Evolutionary conservation across 2,329 filamentous ascomycete species (phyloP).

Genomic region (Pochonia chlamydosporia): DNA sequence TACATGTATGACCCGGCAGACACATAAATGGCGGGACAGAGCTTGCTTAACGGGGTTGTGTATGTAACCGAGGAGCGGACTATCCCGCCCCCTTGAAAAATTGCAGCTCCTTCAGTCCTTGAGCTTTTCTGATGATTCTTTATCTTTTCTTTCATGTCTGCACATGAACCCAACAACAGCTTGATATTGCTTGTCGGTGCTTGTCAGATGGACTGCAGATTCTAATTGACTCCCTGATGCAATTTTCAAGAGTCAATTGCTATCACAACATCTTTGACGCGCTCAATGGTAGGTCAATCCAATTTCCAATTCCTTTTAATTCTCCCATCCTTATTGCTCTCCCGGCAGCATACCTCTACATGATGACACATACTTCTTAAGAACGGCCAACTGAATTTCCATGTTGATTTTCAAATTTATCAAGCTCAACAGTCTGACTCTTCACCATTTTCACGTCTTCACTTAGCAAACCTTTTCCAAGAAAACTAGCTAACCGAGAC

Average conservation of each 20-base stretch:
- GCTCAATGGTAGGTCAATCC: conserved; percentile 1
- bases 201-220: neutral
- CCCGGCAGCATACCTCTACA: conserved; percentile 10
- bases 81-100: neutral
- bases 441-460: neutral
- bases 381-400: conserved; percentile 60
- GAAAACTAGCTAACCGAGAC: conserved; percentile 13
- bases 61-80: conserved; percentile 7
- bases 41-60: conserved; percentile 15
- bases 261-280: no score
- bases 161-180: neutral
- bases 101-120: neutral
- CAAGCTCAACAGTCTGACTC: conserved; percentile 62
- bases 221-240: no score
- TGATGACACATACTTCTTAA: conserved; percentile 57
- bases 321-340: conserved; percentile 10
- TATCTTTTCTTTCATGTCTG: neutral
- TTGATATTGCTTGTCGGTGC: neutral
- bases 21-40: conserved; percentile 20
- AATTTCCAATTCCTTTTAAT: conserved; percentile 11
- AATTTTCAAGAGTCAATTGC: no score
- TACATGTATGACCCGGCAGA: conserved; percentile 18
- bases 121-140: neutral
- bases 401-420: conserved; percentile 52
- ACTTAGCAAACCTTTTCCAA: conserved; percentile 2